phyloP scores from a whole-genome alignment of 352 stramenopile species.

The Phytophthora megakarya region DNA sequence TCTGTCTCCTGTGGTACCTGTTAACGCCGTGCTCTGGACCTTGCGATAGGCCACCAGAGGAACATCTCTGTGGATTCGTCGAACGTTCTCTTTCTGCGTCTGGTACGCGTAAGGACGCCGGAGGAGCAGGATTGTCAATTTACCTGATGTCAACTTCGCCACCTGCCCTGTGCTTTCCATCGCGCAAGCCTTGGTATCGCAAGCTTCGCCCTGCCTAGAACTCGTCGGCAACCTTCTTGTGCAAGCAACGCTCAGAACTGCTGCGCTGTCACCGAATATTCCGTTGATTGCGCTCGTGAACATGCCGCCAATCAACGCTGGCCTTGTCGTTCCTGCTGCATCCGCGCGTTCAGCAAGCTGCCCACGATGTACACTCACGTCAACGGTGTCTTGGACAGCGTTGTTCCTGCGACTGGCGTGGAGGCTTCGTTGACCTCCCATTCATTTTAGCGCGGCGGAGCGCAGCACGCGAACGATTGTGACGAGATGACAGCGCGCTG shows the following conservation, averaged over 20 bases:
- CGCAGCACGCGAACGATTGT: background rate
- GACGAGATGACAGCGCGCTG: background rate
- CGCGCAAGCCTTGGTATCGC: conserved; percentile 1
- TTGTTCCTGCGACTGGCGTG: background rate
- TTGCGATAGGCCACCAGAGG: conserved; percentile 23
- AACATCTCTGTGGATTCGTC: conserved; percentile 20
- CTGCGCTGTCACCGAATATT: too few relatives aligned
- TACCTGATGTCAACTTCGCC: conserved; percentile 21
- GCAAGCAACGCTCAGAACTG: too few relatives aligned
- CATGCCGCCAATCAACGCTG: too few relatives aligned
- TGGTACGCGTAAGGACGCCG: conserved; percentile 36
- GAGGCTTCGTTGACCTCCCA: background rate
- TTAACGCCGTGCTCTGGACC: conserved; percentile 36
- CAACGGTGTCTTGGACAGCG: background rate
- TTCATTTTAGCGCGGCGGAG: background rate
- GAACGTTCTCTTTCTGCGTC: conserved; percentile 22
- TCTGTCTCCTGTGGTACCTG: conserved; percentile 29
- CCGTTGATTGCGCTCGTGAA: too few relatives aligned
- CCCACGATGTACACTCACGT: conserved; percentile 5
- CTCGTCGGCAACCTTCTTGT: background rate
- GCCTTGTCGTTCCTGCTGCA: too few relatives aligned
- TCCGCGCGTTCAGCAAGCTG: background rate
- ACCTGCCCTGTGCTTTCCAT: conserved; percentile 30
- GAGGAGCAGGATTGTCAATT: conserved; percentile 34
- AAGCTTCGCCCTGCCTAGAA: background rate